Evolutionary conservation across 2,329 filamentous ascomycete species (phyloP).

Genomic region (Claviceps fusiformis): DNA sequence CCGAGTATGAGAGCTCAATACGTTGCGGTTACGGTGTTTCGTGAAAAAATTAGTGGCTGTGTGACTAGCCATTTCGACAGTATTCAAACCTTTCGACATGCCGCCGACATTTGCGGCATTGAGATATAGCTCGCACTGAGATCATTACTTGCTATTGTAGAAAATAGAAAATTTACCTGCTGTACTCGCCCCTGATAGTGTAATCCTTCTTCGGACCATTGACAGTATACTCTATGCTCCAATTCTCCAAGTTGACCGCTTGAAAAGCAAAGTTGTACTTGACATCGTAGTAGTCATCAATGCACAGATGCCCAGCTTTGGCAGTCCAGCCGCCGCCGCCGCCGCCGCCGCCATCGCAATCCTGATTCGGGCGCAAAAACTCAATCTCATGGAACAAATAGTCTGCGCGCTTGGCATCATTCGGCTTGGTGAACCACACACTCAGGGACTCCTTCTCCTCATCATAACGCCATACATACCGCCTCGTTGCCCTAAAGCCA

Average conservation of each 20-base stretch:
- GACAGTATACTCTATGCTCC: conserved; percentile 51
- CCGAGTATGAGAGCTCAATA: too few relatives aligned
- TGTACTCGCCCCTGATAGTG: conserved; percentile 41
- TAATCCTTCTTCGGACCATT: conserved; percentile 66
- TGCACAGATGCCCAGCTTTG: conserved; percentile 55
- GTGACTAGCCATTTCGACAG: too few relatives aligned
- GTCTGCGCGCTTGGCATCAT: conserved; percentile 49
- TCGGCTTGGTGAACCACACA: conserved; percentile 59
- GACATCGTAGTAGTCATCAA: conserved; percentile 58
- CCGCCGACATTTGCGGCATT: not conserved
- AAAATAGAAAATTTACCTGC: conserved; percentile 23
- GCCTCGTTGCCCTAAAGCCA: conserved; percentile 45
- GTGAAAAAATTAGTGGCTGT: too few relatives aligned
- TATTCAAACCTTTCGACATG: too few relatives aligned
- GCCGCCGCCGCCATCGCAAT: conserved; percentile 13
- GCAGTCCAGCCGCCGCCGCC: conserved; percentile 40
- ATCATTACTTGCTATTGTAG: not conserved
- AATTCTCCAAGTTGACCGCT: conserved; percentile 41
- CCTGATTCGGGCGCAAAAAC: conserved; percentile 31
- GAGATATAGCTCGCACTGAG: not conserved
- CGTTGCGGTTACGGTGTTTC: too few relatives aligned
- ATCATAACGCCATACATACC: conserved; percentile 62
- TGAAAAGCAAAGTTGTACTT: conserved; percentile 52
- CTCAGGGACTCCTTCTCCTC: conserved; percentile 46
- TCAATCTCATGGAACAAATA: conserved; percentile 66